Evolutionary conservation across 1,284 basidiomycete genomes (phyloP).

Genomic region (Gomphus bonarii): DNA sequence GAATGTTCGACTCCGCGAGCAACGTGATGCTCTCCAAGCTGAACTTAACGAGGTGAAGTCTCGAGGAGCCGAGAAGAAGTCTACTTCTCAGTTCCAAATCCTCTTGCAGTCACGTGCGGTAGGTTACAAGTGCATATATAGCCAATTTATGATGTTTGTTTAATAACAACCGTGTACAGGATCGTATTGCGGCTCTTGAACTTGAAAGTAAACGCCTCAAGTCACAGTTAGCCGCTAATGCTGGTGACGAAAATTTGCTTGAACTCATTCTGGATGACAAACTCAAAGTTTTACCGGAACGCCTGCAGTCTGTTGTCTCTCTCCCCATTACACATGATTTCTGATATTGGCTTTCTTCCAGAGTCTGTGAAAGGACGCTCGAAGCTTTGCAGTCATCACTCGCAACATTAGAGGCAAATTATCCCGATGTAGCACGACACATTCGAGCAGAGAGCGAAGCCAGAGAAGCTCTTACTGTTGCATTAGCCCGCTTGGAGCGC

Average conservation of each 20-base stretch:
- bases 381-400: slow-evolving; percentile 43
- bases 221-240: slow-evolving; percentile 65
- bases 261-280: slow-evolving; percentile 48
- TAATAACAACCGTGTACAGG: slow-evolving; percentile 31
- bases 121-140: slow-evolving; percentile 22
- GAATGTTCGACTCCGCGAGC: slow-evolving; percentile 65
- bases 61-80: slow-evolving; percentile 50
- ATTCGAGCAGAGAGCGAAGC: slow-evolving; percentile 43
- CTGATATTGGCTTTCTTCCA: slow-evolving; percentile 19
- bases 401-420: slow-evolving; percentile 30
- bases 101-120: slow-evolving; percentile 62
- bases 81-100: slow-evolving; percentile 60
- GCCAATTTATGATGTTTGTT: slow-evolving; percentile 7
- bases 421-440: slow-evolving; percentile 38
- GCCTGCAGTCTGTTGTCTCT: slow-evolving; percentile 39
- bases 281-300: slow-evolving; percentile 51
- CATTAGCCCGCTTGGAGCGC: slow-evolving; percentile 37
- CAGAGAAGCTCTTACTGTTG: slow-evolving; percentile 36
- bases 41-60: slow-evolving; percentile 66
- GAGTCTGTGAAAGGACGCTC: slow-evolving; percentile 41
- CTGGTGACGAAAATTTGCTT: slow-evolving; percentile 65
- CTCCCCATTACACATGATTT: slow-evolving; percentile 12
- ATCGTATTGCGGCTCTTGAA: slow-evolving; percentile 63
- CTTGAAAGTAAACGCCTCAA: slow-evolving; percentile 74
- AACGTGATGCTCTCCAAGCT: slow-evolving; percentile 66